phyloP scores from a whole-genome alignment of 2,329 filamentous ascomycete genomes.

The Hymenoscyphus salicellus region DNA sequence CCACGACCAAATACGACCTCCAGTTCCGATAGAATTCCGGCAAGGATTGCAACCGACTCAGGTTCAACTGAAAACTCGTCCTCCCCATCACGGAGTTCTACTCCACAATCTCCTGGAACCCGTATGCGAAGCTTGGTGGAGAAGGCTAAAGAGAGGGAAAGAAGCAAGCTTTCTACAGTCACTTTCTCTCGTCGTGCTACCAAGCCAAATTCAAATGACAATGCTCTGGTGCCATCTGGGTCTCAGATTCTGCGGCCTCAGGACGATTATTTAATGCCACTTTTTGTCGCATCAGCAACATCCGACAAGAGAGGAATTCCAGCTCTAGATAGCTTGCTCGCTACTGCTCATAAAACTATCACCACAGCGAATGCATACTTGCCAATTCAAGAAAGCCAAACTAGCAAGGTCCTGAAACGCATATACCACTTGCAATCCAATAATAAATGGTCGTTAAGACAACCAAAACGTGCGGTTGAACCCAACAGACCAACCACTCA shows the following conservation, averaged over 20 bases:
- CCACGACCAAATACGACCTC: constrained; percentile 40
- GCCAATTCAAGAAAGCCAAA: constrained; percentile 80
- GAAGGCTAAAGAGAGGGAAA: constrained; percentile 52
- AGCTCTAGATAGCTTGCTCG: constrained; percentile 67
- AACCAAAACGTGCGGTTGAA: constrained; percentile 80
- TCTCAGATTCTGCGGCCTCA: constrained; percentile 25
- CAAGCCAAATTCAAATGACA: constrained; percentile 39
- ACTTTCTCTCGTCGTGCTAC: constrained; percentile 69
- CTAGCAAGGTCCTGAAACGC: constrained; percentile 78
- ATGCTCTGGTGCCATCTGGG: constrained; percentile 18
- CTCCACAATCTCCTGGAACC: constrained; percentile 43
- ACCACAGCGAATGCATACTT: constrained; percentile 82
- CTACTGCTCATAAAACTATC: constrained; percentile 83
- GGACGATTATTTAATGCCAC: constrained; percentile 63
- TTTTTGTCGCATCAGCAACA: constrained; percentile 55
- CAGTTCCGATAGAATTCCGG: constrained; percentile 18
- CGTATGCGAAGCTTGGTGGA: constrained; percentile 33
- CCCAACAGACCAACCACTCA: constrained; percentile 74
- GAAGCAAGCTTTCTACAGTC: constrained; percentile 69
- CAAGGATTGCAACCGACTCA: constrained; percentile 19
- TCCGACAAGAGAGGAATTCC: constrained; percentile 62
- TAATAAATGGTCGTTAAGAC: constrained; percentile 88
- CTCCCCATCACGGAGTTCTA: constrained; percentile 38
- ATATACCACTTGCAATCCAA: constrained; percentile 89
- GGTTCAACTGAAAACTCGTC: constrained; percentile 26